A percentile compares a stretch with the other conserved stretches of the same genome.
Conservation (phyloP, 2,329 filamentous ascomycete genomes). For the Calonectria henricotiae region DNA sequence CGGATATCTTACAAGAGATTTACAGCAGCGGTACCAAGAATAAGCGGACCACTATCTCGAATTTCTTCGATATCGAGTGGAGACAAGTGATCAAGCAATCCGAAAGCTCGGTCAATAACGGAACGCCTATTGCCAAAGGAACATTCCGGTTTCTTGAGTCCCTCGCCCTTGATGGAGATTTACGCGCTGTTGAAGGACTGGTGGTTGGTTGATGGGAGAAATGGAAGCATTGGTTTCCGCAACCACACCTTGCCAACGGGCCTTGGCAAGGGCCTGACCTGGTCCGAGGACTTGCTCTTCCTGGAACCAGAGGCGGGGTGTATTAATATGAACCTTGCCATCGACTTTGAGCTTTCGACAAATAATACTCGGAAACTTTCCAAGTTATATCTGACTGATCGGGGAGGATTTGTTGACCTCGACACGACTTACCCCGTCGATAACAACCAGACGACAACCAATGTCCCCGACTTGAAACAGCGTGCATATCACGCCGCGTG, state of each 20-base stretch:
- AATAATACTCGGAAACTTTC: constrained; percentile 2
- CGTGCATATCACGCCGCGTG: constrained; percentile 63
- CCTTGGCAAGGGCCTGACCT: constrained; percentile 45
- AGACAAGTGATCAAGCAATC: constrained; percentile 31
- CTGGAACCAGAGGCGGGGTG: constrained; percentile 64
- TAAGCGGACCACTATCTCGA: constrained; percentile 31
- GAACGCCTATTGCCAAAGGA: constrained; percentile 22
- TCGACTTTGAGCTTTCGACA: constrained; percentile 58
- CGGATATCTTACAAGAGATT: constrained; percentile 30
- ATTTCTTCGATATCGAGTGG: constrained; percentile 43
- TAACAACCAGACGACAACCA: constrained; percentile 45
- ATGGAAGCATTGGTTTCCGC: constrained; percentile 62
- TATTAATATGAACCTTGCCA: constrained; percentile 61
- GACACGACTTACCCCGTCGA: constrained; percentile 56
- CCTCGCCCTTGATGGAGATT: constrained; percentile 26
- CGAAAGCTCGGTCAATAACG: constrained; percentile 23
- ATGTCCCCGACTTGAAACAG: constrained; percentile 30
- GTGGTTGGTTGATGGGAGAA: constrained; percentile 62
- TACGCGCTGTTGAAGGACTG: constrained; percentile 59
- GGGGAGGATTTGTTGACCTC: constrained; percentile 61
- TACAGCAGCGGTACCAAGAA: constrained; percentile 33
- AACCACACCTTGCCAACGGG: constrained; percentile 61
- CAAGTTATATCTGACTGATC: constrained; percentile 57
- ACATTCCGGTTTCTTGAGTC: constrained; percentile 29
- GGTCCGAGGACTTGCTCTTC: constrained; percentile 66